phyloP scores from a whole-genome alignment of 2,329 filamentous ascomycete genomes.

The Diaporthe capsici region DNA sequence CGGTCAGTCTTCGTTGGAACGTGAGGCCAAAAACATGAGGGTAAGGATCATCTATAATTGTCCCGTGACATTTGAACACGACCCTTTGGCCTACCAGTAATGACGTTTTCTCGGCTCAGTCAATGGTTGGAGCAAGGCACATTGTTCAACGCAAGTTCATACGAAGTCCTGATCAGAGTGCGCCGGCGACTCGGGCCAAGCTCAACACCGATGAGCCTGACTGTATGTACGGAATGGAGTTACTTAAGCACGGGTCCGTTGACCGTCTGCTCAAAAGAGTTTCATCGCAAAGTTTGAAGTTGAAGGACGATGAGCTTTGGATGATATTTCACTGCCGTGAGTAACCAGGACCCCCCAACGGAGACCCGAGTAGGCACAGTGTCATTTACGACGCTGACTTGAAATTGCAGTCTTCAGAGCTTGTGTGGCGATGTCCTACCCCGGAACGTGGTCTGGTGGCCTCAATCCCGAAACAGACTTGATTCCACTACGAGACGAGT shows the following conservation, averaged over 20 bases:
- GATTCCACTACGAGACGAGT: not conserved
- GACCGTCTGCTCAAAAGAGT: not conserved
- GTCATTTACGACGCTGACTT: not conserved
- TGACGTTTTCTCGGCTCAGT: not conserved
- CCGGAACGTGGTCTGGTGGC: not conserved
- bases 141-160: slow-evolving; percentile 13
- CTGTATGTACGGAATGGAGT: slow-evolving; percentile 4
- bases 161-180: not conserved
- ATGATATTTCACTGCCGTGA: slow-evolving; percentile 26
- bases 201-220: not conserved
- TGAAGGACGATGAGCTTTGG: slow-evolving; percentile 19
- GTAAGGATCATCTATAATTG: not conserved
- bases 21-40: slow-evolving; percentile 8
- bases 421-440: not conserved
- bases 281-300: not conserved
- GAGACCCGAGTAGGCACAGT: not conserved
- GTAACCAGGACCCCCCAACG: not conserved
- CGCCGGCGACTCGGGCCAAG: too few species aligned
- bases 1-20: not conserved
- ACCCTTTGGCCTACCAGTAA: not conserved
- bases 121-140: slow-evolving; percentile 13
- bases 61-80: not conserved
- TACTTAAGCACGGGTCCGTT: slow-evolving; percentile 2
- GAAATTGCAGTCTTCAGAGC: not conserved
- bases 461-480: not conserved